Evolutionary conservation across 2,329 filamentous ascomycete species (phyloP), one percentile per base, ranked within the genome.

Genomic region (Cytospora mali): DNA sequence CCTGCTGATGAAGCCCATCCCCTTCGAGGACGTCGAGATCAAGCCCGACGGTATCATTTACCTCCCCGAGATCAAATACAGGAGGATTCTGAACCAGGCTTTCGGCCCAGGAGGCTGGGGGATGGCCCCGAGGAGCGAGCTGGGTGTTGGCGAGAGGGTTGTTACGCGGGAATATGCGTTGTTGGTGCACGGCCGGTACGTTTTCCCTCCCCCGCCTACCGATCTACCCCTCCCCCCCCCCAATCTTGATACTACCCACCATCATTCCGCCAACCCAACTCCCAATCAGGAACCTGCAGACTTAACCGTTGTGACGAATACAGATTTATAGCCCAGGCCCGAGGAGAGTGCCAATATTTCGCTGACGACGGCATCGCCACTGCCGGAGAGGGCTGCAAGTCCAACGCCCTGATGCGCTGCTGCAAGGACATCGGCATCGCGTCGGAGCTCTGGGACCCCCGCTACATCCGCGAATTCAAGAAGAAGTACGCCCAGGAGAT

Each of bases 61-160:
- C 75, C 81, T 99, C 63, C 95, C 95, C 14, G 95, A 99, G 82
- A 98, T 99, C 81, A 97, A 98, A 79, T 99, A 99, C 79, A 82
- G 95, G 51, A 82, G 94, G 66, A 94, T 96, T 67, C 77, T 99
- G 70, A 97, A 98, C 75, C 81, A 83, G 71, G 92, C 93, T 0
- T 99, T 99, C 77, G 94, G 95, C 0, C 95, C 95, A 0, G 95
- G 96, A 59, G 95, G 91, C 7, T 99, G 95, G 95, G 95, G 95
- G 0, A 79, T 99, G 60, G 94, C 94, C 61, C 95, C 95, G 11
- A 82, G 93, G 63, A 90, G 93, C 18, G 91, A 96, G 74, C 88
- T 91, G 57, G 89, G 92, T 14, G 91, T 97, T 1, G 93, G 91
- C n/a, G 86, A 88, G 31, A 92, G 89, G 75, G 81, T 88, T 53